phyloP scores from a whole-genome alignment of 768 basidiomycete genomes.

The Zangia roseola region DNA sequence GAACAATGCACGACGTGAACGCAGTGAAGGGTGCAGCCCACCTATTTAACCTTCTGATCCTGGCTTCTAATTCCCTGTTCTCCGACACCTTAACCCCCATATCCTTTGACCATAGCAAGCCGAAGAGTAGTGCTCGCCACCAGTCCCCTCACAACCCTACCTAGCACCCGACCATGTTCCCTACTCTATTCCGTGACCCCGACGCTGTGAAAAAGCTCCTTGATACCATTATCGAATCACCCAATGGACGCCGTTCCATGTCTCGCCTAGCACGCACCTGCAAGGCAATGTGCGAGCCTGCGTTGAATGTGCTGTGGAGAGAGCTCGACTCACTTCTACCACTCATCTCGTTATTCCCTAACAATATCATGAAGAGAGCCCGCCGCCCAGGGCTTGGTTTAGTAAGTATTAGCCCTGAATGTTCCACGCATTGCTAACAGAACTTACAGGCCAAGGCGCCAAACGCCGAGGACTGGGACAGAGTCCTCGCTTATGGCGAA shows the following conservation, averaged over 20 bases:
- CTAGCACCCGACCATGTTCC: constrained; percentile 51
- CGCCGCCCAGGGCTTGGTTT: constrained; percentile 74
- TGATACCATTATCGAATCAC: constrained; percentile 52
- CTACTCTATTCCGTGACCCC: constrained; percentile 59
- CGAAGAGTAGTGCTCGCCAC: constrained; percentile 26
- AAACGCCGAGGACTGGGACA: constrained; percentile 67
- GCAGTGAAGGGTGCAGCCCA: constrained; percentile 42
- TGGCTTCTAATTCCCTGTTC: constrained; percentile 39
- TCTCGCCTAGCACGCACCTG: constrained; percentile 76
- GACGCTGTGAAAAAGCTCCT: constrained; percentile 54
- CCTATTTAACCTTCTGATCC: constrained; percentile 25
- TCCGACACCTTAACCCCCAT: constrained; percentile 36
- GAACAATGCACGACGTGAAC: constrained; percentile 42
- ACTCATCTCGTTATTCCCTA: constrained; percentile 70
- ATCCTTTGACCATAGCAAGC: constrained; percentile 32
- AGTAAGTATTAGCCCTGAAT: constrained; percentile 43
- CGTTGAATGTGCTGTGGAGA: constrained; percentile 71
- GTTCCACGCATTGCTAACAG: constrained; percentile 5
- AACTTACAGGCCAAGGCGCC: constrained; percentile 53
- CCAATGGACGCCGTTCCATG: constrained; percentile 64
- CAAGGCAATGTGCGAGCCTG: constrained; percentile 68
- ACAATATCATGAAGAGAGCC: constrained; percentile 62
- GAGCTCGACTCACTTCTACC: constrained; percentile 76
- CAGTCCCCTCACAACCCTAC: constrained; percentile 38
- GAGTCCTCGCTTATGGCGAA: constrained; percentile 62